Base-by-base conservation (phyloP, 352 stramenopile species). In the Halophytophthora batemanensis region DNA sequence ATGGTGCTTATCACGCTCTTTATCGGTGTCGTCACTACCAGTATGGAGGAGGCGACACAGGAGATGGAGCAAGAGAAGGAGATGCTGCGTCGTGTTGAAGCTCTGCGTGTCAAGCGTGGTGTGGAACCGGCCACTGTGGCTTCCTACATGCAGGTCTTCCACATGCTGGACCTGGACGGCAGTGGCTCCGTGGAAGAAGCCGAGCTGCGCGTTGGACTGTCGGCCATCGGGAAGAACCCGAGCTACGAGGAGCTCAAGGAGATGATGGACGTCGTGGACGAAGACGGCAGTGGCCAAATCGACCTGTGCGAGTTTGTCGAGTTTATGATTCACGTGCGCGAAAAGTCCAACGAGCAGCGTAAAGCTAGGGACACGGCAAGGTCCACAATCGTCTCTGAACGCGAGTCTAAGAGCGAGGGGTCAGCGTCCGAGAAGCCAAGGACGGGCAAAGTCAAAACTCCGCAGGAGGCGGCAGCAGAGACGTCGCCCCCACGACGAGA, bases 1-100 rank as follows among this genome's bases (percentile, higher is more conserved):
- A 88, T 96, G 69, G 84, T 96, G 13, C 71, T 96, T 22, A 94
- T 96, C 51, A 96, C 86, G 36, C 56, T 96, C 39, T 96, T 96
- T 52, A 95, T 96, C 53, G 87, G 87, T 92, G 86, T 93, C 29
- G 85, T 96, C 8, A 95, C 87, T 0, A 94, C 89, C 28, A 93
- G 79, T 56, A 96, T 96, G 87, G 78, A 93, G 45, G 87, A 96
- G 61, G 86, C 82, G 13, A 95, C 87, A 3, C 75, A 95, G 38
- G 79, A 91, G 48, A 93, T 93, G 77, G 75, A 88, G 35, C 74
- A 60, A 0, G 76, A 92, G 45, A 90, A 91, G 25, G 67, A 75
- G 25, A 47, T 93, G 13, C 7, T 90, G 21, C 59, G 70, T 42
- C 77, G 84, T 40, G 60, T 93, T 13, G 77, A 86, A 25, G 70